Percentiles rank a stretch among this genome's conserved stretches.
These are phyloP conservation scores for Rhododendron ovatum DNA, from an alignment of 148 eudicot genomes.

Conservation along the genomic window DNA sequence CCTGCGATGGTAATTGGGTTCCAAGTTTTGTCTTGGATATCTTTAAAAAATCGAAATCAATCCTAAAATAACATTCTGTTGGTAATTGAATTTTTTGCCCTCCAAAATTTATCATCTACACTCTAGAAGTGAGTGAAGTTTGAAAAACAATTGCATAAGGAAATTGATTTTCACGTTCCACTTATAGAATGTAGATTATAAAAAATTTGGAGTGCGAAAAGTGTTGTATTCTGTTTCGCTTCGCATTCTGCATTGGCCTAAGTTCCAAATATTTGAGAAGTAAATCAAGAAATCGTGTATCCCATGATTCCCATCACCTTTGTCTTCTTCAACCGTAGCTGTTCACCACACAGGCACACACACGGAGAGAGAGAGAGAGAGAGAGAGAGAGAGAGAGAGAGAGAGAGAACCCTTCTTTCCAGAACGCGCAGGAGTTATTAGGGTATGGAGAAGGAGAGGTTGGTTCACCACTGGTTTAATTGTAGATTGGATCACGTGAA, in stretches of 20 bases:
- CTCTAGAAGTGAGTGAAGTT: too few relatives aligned
- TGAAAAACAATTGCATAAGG: too few relatives aligned
- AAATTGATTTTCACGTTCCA: too few relatives aligned
- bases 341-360: neutral
- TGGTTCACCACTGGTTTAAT: neutral
- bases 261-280: neutral
- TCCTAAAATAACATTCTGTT: neutral
- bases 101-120: too few relatives aligned
- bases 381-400: neutral
- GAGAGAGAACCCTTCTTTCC: neutral
- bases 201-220: too few relatives aligned
- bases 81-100: too few relatives aligned
- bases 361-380: too few relatives aligned
- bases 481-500: conserved; percentile 65
- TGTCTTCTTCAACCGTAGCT: neutral
- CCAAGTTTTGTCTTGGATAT: too few relatives aligned
- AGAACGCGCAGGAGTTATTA: neutral
- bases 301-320: neutral
- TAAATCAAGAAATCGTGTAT: neutral
- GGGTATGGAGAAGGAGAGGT: neutral
- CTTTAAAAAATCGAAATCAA: neutral
- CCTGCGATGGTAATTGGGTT: neutral
- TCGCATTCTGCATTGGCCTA: neutral
- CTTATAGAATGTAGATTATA: too few relatives aligned
- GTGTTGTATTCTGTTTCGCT: neutral